These are phyloP conservation scores for Wallacemonas collosoma DNA, from an alignment of 208 protist species.

Conservation along the genomic window DNA sequence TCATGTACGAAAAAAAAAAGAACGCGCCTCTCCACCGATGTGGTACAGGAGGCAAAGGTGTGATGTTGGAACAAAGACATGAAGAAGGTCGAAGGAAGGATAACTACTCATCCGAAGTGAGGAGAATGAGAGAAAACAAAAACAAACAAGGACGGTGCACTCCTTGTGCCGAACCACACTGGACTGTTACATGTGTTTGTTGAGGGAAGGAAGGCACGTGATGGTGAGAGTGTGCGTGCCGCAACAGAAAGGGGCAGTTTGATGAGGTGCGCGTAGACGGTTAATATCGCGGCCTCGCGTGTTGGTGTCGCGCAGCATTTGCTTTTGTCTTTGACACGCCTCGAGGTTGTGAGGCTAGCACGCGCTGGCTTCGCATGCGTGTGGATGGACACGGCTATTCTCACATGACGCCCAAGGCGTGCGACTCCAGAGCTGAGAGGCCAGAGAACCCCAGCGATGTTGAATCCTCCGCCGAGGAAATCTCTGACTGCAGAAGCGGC, in stretches of 20 bases:
- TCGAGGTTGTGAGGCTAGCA: not conserved
- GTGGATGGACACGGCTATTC: not conserved
- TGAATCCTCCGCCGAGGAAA: constrained; percentile 7
- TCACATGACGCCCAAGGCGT: not conserved
- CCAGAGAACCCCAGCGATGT: not conserved
- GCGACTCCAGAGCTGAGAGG: constrained; percentile 6
- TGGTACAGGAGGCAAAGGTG: too few relatives aligned
- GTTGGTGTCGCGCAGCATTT: too few relatives aligned
- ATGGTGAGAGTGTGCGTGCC: too few relatives aligned
- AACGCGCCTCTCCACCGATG: too few relatives aligned
- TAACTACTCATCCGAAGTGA: not conserved
- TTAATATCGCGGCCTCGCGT: too few relatives aligned
- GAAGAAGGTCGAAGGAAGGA: not conserved
- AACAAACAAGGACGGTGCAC: not conserved
- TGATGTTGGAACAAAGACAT: constrained; percentile 5
- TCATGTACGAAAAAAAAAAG: too few relatives aligned
- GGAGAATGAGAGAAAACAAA: constrained; percentile 16
- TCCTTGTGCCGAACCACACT: too few relatives aligned
- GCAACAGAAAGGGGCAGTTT: too few relatives aligned
- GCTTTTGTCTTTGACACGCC: too few relatives aligned
- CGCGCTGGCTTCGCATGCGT: not conserved
- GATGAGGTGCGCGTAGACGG: too few relatives aligned
- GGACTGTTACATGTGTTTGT: too few relatives aligned
- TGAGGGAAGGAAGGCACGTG: too few relatives aligned
- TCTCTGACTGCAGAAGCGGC: not conserved